Conservation (phyloP, 1,284 basidiomycete species). For the Mycosarcoma maydis region DNA sequence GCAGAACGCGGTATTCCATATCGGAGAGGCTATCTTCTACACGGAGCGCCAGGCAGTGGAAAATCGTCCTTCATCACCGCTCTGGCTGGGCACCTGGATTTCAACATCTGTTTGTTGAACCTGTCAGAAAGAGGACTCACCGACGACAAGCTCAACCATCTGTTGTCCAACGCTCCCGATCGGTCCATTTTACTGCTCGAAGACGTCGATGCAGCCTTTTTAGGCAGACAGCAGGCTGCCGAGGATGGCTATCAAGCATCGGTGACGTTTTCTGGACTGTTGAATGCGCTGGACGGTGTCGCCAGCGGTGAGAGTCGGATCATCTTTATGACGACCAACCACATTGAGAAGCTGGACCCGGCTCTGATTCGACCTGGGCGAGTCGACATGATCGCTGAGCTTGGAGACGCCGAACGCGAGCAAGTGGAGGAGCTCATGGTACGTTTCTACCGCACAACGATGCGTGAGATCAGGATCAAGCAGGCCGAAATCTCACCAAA, state of each 20-base stretch:
- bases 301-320: constrained; percentile 92
- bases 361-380: constrained; percentile 94
- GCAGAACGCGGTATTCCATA: constrained; percentile 97
- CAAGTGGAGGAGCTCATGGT: constrained; percentile 84
- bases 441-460: constrained; percentile 77
- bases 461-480: constrained; percentile 34
- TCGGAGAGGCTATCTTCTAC: constrained; percentile 89
- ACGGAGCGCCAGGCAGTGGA: constrained; percentile 96
- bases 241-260: constrained; percentile 69
- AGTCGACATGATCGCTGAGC: constrained; percentile 84
- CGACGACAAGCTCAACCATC: constrained; percentile 94
- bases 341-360: constrained; percentile 76
- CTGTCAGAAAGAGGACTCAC: constrained; percentile 94
- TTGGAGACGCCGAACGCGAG: constrained; percentile 85
- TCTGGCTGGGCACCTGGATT: constrained; percentile 83
- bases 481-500: constrained; percentile 9
- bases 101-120: constrained; percentile 96
- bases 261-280: constrained; percentile 95
- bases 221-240: constrained; percentile 43
- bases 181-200: constrained; percentile 92
- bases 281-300: constrained; percentile 97
- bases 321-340: constrained; percentile 99
- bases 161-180: constrained; percentile 91
- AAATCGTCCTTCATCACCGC: constrained; percentile 99
- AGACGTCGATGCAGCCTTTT: constrained; percentile 98